These are phyloP conservation scores for Didymella exigua DNA, from an alignment of 2,329 filamentous ascomycete genomes.

Conservation along the genomic window DNA sequence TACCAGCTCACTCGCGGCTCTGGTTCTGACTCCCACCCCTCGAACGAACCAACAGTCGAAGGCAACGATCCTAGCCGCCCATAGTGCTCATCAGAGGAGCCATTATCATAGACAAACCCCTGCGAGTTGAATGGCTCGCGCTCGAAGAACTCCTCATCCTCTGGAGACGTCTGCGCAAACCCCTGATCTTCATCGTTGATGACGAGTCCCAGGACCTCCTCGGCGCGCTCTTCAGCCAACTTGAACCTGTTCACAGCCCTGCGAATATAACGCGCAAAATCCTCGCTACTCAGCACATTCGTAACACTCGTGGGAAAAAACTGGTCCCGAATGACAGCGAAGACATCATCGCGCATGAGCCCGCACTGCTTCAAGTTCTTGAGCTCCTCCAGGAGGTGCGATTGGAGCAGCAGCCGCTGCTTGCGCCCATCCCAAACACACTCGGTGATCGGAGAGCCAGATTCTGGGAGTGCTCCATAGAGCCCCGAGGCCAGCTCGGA, in stretches of 20 bases:
- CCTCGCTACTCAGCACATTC: background rate
- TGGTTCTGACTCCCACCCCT: background rate
- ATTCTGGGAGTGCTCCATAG: background rate
- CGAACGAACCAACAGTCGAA: background rate
- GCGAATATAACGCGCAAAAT: background rate
- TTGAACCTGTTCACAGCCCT: background rate
- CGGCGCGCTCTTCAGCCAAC: background rate
- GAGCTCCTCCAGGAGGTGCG: slow-evolving; percentile 1
- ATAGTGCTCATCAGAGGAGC: background rate
- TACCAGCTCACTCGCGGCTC: background rate
- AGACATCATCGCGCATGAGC: background rate
- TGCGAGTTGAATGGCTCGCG: background rate
- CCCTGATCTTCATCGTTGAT: background rate
- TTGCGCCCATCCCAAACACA: background rate
- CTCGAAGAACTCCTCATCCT: slow-evolving; percentile 3
- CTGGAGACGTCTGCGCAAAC: background rate
- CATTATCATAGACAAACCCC: background rate
- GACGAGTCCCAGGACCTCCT: background rate
- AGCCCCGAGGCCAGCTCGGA: background rate
- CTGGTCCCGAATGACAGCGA: background rate
- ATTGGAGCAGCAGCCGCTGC: background rate
- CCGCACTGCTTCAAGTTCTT: background rate
- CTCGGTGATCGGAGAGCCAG: background rate
- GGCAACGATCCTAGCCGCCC: background rate
- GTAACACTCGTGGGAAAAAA: background rate